A percentile compares a stretch with the other conserved stretches of the same genome.
Conservation (phyloP, 371 early-diverging fungal species). For the Parasitella parasitica region DNA sequence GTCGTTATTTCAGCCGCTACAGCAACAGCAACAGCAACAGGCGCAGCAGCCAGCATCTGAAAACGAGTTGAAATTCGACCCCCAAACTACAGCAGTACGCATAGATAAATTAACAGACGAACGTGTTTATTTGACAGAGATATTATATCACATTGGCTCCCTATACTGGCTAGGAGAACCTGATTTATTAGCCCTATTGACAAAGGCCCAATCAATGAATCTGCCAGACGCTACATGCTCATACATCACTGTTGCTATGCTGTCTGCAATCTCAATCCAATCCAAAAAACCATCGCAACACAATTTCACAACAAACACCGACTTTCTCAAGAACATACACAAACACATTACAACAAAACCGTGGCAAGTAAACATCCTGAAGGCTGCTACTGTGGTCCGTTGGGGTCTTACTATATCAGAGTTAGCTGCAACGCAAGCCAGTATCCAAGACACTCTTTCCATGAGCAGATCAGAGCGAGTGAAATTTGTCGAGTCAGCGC, state of each 20-base stretch:
- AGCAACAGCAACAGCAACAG: slow-evolving; percentile 12
- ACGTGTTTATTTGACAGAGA: slow-evolving; percentile 15
- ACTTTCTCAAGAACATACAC: slow-evolving; percentile 13
- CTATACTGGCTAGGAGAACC: slow-evolving; percentile 16
- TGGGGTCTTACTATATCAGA: slow-evolving; percentile 8
- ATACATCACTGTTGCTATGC: slow-evolving; percentile 14
- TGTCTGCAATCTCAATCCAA: slow-evolving; percentile 14
- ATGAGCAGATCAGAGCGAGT: slow-evolving; percentile 5
- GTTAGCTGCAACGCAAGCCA: background rate
- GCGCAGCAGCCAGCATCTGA: background rate
- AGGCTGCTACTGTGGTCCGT: slow-evolving; percentile 11
- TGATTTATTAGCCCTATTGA: slow-evolving; percentile 13
- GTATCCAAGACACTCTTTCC: background rate
- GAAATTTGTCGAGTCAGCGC: slow-evolving; percentile 53
- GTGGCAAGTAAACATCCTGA: slow-evolving; percentile 15
- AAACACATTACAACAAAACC: slow-evolving; percentile 1
- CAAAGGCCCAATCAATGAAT: slow-evolving; percentile 2
- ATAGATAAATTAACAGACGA: slow-evolving; percentile 20
- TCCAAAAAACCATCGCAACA: background rate
- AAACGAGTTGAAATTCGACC: background rate
- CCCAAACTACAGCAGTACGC: background rate
- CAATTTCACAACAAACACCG: background rate
- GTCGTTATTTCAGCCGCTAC: background rate
- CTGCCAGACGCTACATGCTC: slow-evolving; percentile 15
- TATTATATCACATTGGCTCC: slow-evolving; percentile 22